Percentiles rank a stretch among this genome's conserved stretches.
Evolutionary conservation across 2,329 filamentous ascomycete species (phyloP).

Genomic region (Gyromitra esculenta): DNA sequence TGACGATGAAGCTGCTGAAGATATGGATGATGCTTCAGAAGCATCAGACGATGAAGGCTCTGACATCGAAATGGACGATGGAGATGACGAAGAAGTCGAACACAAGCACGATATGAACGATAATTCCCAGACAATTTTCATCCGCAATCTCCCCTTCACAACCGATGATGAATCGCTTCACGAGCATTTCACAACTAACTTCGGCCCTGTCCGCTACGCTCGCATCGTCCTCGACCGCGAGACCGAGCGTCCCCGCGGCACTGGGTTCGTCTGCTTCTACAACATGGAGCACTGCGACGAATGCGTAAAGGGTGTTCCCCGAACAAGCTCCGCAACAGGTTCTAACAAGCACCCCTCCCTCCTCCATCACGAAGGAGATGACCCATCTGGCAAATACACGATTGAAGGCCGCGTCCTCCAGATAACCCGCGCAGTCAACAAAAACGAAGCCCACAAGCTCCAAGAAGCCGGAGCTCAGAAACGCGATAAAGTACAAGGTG

Average conservation of each 20-base stretch:
- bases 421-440: constrained; percentile 84
- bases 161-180: constrained; percentile 83
- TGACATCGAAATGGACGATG: constrained; percentile 62
- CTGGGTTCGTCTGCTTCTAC: constrained; percentile 94
- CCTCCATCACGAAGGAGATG: constrained; percentile 83
- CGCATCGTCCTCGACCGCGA: constrained; percentile 86
- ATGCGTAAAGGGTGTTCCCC: constrained; percentile 80
- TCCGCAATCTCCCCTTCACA: constrained; percentile 93
- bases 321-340: constrained; percentile 62
- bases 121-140: constrained; percentile 82
- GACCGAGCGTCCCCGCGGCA: constrained; percentile 87
- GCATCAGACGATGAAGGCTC: constrained; percentile 63
- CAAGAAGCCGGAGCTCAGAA: constrained; percentile 73
- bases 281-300: constrained; percentile 76
- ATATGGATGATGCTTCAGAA: constrained; percentile 61
- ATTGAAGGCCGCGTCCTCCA: constrained; percentile 88
- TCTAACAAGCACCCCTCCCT: constrained; percentile 73
- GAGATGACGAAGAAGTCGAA: constrained; percentile 63
- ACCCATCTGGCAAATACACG: constrained; percentile 85
- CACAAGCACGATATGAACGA: constrained; percentile 64
- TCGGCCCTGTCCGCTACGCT: constrained; percentile 89
- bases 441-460: constrained; percentile 79
- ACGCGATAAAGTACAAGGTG: constrained; percentile 76
- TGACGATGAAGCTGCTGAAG: constrained; percentile 60
- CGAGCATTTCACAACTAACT: constrained; percentile 79